These are phyloP conservation scores for Macrophomina phaseolina DNA, from an alignment of 2,329 filamentous ascomycete genomes.

Conservation along the genomic window DNA sequence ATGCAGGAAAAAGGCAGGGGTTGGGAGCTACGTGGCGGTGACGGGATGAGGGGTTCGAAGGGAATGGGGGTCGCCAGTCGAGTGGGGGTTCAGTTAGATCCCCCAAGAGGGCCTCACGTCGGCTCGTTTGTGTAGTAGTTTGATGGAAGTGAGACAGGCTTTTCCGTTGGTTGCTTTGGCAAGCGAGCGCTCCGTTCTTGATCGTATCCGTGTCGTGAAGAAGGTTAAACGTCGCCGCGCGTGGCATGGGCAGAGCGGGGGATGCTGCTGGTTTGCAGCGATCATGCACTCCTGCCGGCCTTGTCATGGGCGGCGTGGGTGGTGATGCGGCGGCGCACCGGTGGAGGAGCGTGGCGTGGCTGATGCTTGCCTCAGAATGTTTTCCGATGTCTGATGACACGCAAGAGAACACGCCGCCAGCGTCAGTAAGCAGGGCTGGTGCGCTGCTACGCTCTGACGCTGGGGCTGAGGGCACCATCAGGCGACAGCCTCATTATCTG, in stretches of 20 bases:
- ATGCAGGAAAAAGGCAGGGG: background rate
- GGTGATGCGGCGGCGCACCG: background rate
- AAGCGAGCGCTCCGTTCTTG: background rate
- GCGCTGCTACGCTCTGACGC: background rate
- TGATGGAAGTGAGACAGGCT: conserved; percentile 8
- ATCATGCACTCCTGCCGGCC: background rate
- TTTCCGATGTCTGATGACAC: background rate
- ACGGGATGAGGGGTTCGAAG: background rate
- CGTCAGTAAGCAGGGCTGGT: background rate
- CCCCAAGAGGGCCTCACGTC: background rate
- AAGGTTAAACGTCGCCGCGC: conserved; percentile 11
- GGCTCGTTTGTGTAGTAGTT: background rate
- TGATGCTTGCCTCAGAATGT: background rate
- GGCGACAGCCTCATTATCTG: conserved; percentile 7
- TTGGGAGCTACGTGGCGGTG: conserved; percentile 3
- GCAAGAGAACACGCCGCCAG: background rate
- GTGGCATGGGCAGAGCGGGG: conserved; percentile 1
- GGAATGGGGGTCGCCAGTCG: background rate
- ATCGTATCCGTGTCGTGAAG: conserved; percentile 1
- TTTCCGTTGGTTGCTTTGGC: background rate
- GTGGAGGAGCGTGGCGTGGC: background rate
- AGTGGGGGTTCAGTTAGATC: background rate
- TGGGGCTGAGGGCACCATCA: background rate
- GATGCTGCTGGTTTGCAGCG: background rate
- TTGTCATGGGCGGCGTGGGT: background rate